Conservation (phyloP, 768 basidiomycete species). For the Candolleomyces efflorescens region DNA sequence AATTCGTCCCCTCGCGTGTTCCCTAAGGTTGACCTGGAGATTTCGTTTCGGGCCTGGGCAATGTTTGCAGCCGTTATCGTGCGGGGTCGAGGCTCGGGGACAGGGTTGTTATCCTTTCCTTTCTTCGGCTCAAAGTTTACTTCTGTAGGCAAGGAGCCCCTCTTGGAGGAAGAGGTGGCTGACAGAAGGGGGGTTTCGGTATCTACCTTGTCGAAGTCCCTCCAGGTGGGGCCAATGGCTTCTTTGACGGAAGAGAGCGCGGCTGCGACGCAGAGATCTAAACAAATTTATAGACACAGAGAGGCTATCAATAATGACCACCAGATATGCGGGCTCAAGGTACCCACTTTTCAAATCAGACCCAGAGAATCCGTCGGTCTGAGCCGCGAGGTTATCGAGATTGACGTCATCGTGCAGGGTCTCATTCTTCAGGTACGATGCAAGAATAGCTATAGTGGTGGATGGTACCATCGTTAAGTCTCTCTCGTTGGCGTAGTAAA, state of each 20-base stretch:
- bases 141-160: neutral
- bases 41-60: neutral
- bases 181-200: neutral
- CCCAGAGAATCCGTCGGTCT: constrained; percentile 7
- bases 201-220: neutral
- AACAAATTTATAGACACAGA: neutral
- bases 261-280: constrained; percentile 8
- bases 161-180: neutral
- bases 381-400: constrained; percentile 2
- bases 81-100: neutral
- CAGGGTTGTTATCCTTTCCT: neutral
- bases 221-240: neutral
- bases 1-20: neutral
- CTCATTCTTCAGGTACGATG: constrained; percentile 3
- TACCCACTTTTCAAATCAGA: constrained; percentile 14
- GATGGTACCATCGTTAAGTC: too few relatives aligned
- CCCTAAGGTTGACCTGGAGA: neutral
- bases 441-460: neutral
- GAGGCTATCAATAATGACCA: neutral
- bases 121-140: too few relatives aligned
- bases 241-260: constrained; percentile 7
- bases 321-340: too few relatives aligned
- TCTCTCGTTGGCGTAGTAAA: too few relatives aligned
- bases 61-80: neutral
- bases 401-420: constrained; percentile 7